A percentile compares a stretch with the other conserved stretches of the same genome.
Evolutionary conservation across 129 eudicot genomes (phyloP).

Genomic region (Flaveria trinervia): DNA sequence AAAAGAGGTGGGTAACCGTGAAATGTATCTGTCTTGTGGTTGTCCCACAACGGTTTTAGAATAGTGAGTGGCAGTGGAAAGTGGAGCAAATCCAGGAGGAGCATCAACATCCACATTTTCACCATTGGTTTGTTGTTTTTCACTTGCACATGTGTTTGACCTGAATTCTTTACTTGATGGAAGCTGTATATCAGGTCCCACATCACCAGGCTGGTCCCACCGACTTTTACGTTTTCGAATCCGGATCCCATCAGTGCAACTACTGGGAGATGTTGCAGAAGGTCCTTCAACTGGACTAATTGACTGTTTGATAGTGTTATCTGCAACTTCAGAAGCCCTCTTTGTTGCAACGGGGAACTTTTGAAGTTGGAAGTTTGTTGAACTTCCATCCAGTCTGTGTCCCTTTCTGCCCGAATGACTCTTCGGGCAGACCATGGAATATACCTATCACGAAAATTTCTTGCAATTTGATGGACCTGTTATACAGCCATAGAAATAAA

Average conservation of each 20-base stretch:
- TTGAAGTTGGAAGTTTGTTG: slow-evolving; percentile 40
- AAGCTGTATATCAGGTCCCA: slow-evolving; percentile 20
- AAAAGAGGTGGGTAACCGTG: slow-evolving; percentile 61
- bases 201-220: slow-evolving; percentile 69
- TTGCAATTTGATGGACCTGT: slow-evolving; percentile 92
- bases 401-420: slow-evolving; percentile 51
- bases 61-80: slow-evolving; percentile 25
- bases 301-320: slow-evolving; percentile 33
- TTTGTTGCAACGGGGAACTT: slow-evolving; percentile 31
- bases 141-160: slow-evolving; percentile 5
- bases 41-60: slow-evolving; percentile 45
- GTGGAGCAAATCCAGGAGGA: slow-evolving; percentile 82
- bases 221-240: slow-evolving; percentile 85
- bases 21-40: slow-evolving; percentile 57
- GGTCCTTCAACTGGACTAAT: slow-evolving; percentile 33
- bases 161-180: slow-evolving; percentile 39
- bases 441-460: slow-evolving; percentile 75
- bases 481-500: background rate
- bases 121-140: slow-evolving; percentile 11
- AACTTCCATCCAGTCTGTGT: slow-evolving; percentile 43
- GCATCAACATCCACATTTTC: slow-evolving; percentile 43
- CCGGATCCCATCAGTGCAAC: slow-evolving; percentile 34
- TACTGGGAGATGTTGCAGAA: slow-evolving; percentile 39
- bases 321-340: slow-evolving; percentile 41
- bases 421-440: slow-evolving; percentile 62